Evolutionary conservation across 768 basidiomycete species (phyloP).

Genomic region (Auriscalpium vulgare): DNA sequence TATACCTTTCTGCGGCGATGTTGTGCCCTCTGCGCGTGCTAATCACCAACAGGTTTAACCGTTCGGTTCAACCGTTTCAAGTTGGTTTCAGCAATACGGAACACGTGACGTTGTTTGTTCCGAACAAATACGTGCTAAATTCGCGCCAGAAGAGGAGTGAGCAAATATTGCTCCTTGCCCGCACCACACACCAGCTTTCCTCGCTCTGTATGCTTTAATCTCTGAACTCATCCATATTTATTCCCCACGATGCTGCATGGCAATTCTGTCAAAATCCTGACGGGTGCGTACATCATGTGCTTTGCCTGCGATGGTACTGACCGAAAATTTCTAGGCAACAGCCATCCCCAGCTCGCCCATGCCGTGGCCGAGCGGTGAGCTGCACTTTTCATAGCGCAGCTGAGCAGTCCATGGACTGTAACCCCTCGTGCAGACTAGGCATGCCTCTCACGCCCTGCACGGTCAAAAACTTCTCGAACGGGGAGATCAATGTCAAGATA

Average conservation of each 20-base stretch:
- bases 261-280: constrained; percentile 69
- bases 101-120: constrained; percentile 7
- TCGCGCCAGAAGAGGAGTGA: neutral
- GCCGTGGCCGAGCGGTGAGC: constrained; percentile 96
- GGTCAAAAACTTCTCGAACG: constrained; percentile 88
- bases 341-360: constrained; percentile 95
- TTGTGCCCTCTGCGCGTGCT: no score
- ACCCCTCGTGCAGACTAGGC: constrained; percentile 62
- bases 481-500: constrained; percentile 93
- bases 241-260: constrained; percentile 60
- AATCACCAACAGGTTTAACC: no score
- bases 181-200: neutral
- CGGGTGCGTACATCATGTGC: constrained; percentile 39
- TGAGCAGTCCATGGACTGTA: constrained; percentile 41
- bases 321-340: constrained; percentile 63
- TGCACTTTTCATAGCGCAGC: constrained; percentile 28
- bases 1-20: neutral
- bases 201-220: neutral
- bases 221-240: neutral
- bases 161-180: neutral
- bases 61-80: no score
- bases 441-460: constrained; percentile 79
- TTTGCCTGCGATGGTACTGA: constrained; percentile 4
- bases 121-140: constrained; percentile 6
- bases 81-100: neutral